These are phyloP conservation scores for Agapanthus africanus DNA, from an alignment of 106 monocot species.

Conservation along the genomic window DNA sequence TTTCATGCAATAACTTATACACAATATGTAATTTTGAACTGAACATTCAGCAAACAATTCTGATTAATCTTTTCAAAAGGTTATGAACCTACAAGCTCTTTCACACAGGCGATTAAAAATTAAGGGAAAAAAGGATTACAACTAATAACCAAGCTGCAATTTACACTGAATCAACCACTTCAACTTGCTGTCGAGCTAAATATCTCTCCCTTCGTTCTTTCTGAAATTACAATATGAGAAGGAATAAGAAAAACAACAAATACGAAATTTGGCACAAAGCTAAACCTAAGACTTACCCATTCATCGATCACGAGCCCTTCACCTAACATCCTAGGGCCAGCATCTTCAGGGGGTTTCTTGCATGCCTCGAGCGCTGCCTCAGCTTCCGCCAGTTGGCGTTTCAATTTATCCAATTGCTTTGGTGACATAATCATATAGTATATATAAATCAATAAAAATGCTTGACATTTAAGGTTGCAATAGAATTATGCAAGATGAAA, in stretches of 20 bases:
- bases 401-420: slow-evolving; percentile 62
- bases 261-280: not conserved
- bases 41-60: not conserved
- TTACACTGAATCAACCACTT: slow-evolving; percentile 36
- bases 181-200: slow-evolving; percentile 50
- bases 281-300: slow-evolving; percentile 31
- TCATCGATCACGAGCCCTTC: slow-evolving; percentile 64
- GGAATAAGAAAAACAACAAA: not conserved
- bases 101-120: not conserved
- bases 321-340: slow-evolving; percentile 37
- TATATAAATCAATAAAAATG: not conserved
- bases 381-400: slow-evolving; percentile 47
- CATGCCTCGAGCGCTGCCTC: slow-evolving; percentile 56
- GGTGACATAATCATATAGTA: not conserved
- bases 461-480: not conserved
- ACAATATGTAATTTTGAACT: not conserved
- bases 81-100: not conserved
- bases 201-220: slow-evolving; percentile 59
- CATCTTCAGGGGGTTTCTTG: slow-evolving; percentile 46
- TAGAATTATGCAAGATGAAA: not conserved
- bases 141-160: not conserved
- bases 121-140: slow-evolving; percentile 1
- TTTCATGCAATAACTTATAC: not conserved
- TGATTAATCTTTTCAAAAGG: not conserved
- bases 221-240: slow-evolving; percentile 4